A percentile compares a stretch with the other conserved stretches of the same genome.
Conservation (phyloP, 495 filamentous ascomycete species). For the Aspergillus wentii region DNA sequence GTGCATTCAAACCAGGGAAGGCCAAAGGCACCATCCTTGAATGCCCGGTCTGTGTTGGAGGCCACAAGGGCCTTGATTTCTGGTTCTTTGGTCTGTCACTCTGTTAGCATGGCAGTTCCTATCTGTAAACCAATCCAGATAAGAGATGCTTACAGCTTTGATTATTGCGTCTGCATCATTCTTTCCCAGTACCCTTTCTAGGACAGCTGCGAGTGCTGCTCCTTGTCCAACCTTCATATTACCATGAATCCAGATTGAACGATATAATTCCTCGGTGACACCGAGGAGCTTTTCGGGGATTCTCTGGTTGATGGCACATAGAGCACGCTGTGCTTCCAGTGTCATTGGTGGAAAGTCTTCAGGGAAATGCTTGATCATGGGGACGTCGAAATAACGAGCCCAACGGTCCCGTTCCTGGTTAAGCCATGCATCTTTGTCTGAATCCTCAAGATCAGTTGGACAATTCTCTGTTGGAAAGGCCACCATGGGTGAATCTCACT, state of each 20-base stretch:
- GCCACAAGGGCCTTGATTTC: constrained; percentile 50
- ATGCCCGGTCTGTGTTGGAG: constrained; percentile 53
- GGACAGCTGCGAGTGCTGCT: constrained; percentile 40
- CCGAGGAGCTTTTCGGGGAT: constrained; percentile 37
- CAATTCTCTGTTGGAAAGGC: neutral
- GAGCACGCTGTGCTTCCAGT: constrained; percentile 43
- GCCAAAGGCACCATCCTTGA: constrained; percentile 63
- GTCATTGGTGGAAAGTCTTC: constrained; percentile 58
- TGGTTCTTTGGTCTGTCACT: constrained; percentile 26
- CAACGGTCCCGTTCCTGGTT: constrained; percentile 56
- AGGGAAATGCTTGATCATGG: constrained; percentile 46
- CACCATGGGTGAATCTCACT: constrained; percentile 37
- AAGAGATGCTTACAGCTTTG: constrained; percentile 21
- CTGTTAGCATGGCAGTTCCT: too few species aligned
- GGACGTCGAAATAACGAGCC: constrained; percentile 53
- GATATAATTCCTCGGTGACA: constrained; percentile 47
- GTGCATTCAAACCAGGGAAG: constrained; percentile 68
- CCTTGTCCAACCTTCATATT: constrained; percentile 41
- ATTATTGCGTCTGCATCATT: constrained; percentile 37
- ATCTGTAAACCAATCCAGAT: neutral
- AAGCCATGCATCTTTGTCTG: constrained; percentile 68
- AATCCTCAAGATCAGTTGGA: constrained; percentile 1
- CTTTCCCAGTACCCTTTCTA: constrained; percentile 48
- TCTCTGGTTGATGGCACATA: constrained; percentile 32
- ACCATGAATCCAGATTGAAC: constrained; percentile 54